Evolutionary conservation across 805 yeast species (phyloP), one percentile per base, ranked within the genome.

Genomic region (Pichia scutulata): DNA sequence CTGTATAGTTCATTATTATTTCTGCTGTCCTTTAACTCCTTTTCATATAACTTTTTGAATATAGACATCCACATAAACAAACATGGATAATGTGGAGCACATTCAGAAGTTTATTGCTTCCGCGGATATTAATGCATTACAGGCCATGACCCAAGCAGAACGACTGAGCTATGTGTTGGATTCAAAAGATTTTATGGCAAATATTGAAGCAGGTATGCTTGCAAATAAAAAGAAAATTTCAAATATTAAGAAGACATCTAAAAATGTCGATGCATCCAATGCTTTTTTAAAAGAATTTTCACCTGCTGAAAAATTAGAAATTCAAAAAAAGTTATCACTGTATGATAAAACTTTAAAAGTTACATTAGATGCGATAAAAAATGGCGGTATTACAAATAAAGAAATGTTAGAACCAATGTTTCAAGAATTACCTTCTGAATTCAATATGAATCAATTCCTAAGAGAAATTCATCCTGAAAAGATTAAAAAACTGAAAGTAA

Each of bases 261-360:
- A 28, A 12, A 12, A 28, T 10, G 33, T 28, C n/a, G 37, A 33
- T 33, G 37, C 37, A 16, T 33, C 37, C 4, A 33, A 33, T 16
- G 37, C 37, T 10, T 33, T 33, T n/a, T 33, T 33, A 33, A 33
- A 33, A 7, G 37, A 33, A 10, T 33, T 33, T 33, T 33, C 37
- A 33, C 18, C 37, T 28, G 43, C 54, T 48, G 44, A 49, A 18
- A 48, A 51, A 33, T 19, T 44, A n/a, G 53, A 58, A 36, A 49
- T 57, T 12, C 58, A 57, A 22, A 50, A 51, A 25, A 58, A 51
- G 41, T 28, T 58, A 22, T 55, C 55, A 13, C 21, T 53, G 4
- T 59, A 59, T 39, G 60, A 57, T 39, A 48, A 54, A 33, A 56
- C 60, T 2, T 37, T 58, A 26, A 58, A 54, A 47, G 54, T 51